Evolutionary conservation across 1,284 basidiomycete genomes (phyloP), one percentile per base, ranked within the genome.

Genomic region (Porogramme epimiltina): DNA sequence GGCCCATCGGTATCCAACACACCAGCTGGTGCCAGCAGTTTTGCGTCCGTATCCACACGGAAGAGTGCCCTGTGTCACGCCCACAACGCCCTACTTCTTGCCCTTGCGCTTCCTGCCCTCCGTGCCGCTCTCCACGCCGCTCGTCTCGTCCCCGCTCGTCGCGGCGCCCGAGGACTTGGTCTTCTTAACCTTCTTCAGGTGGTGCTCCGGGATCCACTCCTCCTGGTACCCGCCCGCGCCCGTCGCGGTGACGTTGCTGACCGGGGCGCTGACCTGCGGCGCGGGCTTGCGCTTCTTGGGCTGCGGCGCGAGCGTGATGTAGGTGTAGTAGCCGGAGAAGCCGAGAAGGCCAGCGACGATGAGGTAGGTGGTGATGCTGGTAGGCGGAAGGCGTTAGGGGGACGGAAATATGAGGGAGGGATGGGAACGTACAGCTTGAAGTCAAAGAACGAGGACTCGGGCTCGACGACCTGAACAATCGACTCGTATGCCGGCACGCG

Each of bases 161-260:
- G 75, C 52, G 45, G 58, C 63, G 46, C 72, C 77, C 20, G 70
- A 69, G 24, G 49, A 44, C 62, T 77, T 76, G 42, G 76, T 74
- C 66, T 79, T 84, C 70, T 83, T 88, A 33, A 73, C 57, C 70
- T 89, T 89, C 73, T 83, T 87, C 58, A 93, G 73, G 63, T 94
- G 91, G 62, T 92, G 87, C 61, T 86, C 87, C 16, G 93, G 93
- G 63, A 95, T 95, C 93, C 93, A 95, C 64, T 95, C 92, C 66
- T 95, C 91, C 64, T 93, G 84, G 62, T 94, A 94, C 45, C 84
- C 86, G 52, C 84, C 82, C 4, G 86, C 80, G 19, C 85, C 81
- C 31, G 85, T 85, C 47, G 82, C 83, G n/a, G 85, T 85, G 38
- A 81, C 79, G 4, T 79, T 71, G 40, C 79, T 76, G 28, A 80